phyloP scores from a whole-genome alignment of 768 basidiomycete species.

The Tulasnella sp. region DNA sequence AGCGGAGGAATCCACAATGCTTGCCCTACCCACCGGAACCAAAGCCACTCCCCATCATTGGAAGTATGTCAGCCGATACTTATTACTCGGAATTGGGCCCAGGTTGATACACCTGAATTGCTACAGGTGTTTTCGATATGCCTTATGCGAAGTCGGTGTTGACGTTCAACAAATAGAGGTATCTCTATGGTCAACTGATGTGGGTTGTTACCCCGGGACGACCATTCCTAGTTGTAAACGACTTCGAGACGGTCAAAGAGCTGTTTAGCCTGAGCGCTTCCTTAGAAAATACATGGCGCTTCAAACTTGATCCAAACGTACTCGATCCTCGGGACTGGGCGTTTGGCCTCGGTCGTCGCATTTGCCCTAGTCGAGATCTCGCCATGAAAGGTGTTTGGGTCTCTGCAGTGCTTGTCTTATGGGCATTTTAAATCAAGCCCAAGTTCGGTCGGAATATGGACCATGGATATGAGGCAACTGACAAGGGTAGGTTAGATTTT shows the following conservation, averaged over 20 bases:
- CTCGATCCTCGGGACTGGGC: not conserved
- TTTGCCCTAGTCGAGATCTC: conserved; percentile 2
- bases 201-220: not conserved
- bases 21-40: not conserved
- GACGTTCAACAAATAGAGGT: not conserved
- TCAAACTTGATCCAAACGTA: not conserved
- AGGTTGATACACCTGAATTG: not conserved
- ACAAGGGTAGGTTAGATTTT: not conserved
- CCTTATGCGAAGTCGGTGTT: not conserved
- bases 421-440: not conserved
- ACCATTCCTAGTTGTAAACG: not conserved
- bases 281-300: not conserved
- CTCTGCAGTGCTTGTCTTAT: not conserved
- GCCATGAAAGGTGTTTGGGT: not conserved
- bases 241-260: not conserved
- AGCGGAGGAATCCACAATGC: not conserved
- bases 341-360: conserved; percentile 1
- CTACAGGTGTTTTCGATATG: not conserved
- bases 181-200: not conserved
- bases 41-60: not conserved
- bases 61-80: not conserved
- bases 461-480: not conserved
- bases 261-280: not conserved
- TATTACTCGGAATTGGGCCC: not conserved
- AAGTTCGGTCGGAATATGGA: not conserved